Evolutionary conservation across 2,329 filamentous ascomycete species (phyloP).

Genomic region (Stagonosporopsis vannaccii): DNA sequence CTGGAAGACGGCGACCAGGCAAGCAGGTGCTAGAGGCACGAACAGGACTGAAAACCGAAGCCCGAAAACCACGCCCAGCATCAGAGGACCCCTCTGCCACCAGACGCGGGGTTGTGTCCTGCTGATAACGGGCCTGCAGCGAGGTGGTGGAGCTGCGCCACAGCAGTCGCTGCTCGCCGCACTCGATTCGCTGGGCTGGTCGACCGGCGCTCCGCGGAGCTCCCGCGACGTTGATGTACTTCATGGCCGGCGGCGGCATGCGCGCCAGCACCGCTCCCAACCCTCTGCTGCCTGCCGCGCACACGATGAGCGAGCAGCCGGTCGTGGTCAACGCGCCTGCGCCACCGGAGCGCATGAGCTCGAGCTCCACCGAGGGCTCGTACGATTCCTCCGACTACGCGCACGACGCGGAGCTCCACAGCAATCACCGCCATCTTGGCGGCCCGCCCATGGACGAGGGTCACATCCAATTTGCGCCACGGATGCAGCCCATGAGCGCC

Average conservation of each 20-base stretch:
- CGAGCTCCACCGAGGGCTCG: conserved; percentile 14
- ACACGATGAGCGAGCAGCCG: conserved; percentile 38
- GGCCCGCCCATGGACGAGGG: conserved; percentile 51
- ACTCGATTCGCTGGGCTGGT: conserved; percentile 3
- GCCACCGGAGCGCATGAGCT: conserved; percentile 18
- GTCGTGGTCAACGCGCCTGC: conserved; percentile 42
- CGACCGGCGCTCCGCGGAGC: conserved; percentile 3
- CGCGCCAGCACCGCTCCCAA: conserved; percentile 34
- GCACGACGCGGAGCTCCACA: conserved; percentile 33
- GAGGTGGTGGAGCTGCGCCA: conserved; percentile 3
- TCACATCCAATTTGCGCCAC: conserved; percentile 50
- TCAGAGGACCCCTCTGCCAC: neutral
- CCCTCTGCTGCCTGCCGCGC: conserved; percentile 19
- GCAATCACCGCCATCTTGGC: conserved; percentile 36
- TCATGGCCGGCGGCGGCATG: conserved; percentile 38
- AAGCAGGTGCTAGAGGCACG: neutral
- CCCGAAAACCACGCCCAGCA: neutral
- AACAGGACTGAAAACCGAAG: neutral
- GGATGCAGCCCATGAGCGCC: conserved; percentile 42
- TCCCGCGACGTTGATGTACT: conserved; percentile 1
- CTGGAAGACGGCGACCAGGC: conserved; percentile 6
- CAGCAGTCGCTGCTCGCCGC: neutral
- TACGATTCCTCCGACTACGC: conserved; percentile 51
- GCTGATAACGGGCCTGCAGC: too few species aligned
- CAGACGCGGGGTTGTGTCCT: neutral